Evolutionary conservation across 2,329 filamentous ascomycete genomes (phyloP).

Genomic region (Penicillium brasilianum): DNA sequence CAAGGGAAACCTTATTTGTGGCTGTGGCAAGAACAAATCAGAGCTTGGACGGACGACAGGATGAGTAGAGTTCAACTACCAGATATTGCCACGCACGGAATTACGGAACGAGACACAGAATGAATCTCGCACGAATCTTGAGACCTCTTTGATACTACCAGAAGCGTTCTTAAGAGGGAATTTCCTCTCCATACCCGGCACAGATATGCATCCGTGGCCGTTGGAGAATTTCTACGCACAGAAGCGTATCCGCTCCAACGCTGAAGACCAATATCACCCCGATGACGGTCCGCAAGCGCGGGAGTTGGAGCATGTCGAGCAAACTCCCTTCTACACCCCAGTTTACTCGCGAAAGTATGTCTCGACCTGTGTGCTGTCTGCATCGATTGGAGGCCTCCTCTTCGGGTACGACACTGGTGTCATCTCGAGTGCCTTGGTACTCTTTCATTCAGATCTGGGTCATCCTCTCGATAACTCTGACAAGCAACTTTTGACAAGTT

Average conservation of each 20-base stretch:
- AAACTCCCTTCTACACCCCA: constrained; percentile 3
- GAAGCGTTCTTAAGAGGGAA: not conserved
- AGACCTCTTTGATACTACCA: not conserved
- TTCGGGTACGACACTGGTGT: constrained; percentile 54
- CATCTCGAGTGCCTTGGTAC: constrained; percentile 51
- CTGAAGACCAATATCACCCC: not conserved
- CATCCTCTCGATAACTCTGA: constrained; percentile 46
- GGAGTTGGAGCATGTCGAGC: not conserved
- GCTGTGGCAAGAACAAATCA: not conserved
- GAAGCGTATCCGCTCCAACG: not conserved
- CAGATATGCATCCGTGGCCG: not conserved
- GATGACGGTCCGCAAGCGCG: not conserved
- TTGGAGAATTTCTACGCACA: not conserved
- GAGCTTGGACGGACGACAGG: not conserved
- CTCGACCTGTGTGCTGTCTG: constrained; percentile 16
- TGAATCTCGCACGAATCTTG: not conserved
- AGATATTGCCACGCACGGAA: not conserved
- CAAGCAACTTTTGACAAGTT: constrained; percentile 56
- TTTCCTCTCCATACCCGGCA: not conserved
- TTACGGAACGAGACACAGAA: not conserved
- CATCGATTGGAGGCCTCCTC: constrained; percentile 16
- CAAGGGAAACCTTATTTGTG: not conserved
- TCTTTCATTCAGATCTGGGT: constrained; percentile 40
- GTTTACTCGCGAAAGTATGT: constrained; percentile 13
- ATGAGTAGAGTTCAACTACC: not conserved